phyloP scores from a whole-genome alignment of 192 early-diverging fungal species.

The Dispira simplex region DNA sequence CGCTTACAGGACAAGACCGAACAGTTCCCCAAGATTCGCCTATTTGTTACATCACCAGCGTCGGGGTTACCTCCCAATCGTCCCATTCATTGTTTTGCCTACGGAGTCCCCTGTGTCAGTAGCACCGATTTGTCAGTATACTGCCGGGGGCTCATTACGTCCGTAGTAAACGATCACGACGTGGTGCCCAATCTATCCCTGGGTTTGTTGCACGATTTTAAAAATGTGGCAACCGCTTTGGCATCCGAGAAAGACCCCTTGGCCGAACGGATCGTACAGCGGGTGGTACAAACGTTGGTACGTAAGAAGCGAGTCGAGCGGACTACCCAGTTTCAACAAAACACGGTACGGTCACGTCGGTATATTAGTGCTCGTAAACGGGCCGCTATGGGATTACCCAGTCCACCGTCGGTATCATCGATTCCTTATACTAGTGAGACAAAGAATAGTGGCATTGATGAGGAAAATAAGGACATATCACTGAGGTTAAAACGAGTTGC shows the following conservation, averaged over 20 bases:
- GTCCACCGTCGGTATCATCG: background rate
- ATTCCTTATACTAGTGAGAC: background rate
- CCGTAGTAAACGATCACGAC: conserved; percentile 69
- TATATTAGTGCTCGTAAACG: conserved; percentile 5
- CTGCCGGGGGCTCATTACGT: conserved; percentile 58
- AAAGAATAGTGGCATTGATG: background rate
- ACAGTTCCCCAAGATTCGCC: conserved; percentile 14
- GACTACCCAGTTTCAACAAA: background rate
- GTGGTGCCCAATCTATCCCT: conserved; percentile 60
- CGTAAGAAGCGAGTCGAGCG: background rate
- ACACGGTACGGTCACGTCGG: background rate
- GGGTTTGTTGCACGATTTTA: conserved; percentile 58
- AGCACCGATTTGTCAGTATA: conserved; percentile 47
- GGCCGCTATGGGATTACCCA: no score
- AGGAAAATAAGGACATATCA: background rate
- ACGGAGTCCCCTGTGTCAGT: conserved; percentile 67
- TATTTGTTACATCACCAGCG: conserved; percentile 42
- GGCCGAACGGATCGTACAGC: conserved; percentile 46
- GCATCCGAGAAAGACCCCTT: conserved; percentile 36
- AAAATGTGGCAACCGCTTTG: conserved; percentile 49
- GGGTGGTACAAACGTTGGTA: conserved; percentile 25
- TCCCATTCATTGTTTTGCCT: conserved; percentile 72
- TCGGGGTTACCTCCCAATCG: conserved; percentile 53
- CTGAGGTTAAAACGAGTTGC: no score
- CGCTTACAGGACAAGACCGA: no score